phyloP scores from a whole-genome alignment of 2,329 filamentous ascomycete species.

The Sporothrix inflata region DNA sequence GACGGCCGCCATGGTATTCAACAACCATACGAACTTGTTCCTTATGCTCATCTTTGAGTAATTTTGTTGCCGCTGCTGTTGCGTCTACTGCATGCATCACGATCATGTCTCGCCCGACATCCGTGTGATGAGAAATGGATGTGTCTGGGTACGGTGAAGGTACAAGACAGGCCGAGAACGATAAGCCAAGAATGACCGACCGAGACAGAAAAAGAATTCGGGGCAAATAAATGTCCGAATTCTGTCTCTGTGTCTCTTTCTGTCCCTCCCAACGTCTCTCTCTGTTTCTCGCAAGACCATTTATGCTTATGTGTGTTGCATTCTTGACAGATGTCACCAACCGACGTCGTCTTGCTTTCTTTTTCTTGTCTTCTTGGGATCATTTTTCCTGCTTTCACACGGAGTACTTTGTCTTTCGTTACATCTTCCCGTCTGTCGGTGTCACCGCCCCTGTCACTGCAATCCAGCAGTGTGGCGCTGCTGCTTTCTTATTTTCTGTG shows the following conservation, averaged over 20 bases:
- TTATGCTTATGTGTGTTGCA: not conserved
- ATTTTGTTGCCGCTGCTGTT: not conserved
- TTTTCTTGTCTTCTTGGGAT: not conserved
- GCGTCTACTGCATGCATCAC: not conserved
- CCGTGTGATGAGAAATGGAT: not conserved
- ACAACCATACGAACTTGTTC: not conserved
- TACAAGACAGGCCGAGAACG: no score
- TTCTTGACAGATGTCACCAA: not conserved
- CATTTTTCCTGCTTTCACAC: not conserved
- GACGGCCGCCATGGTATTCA: no score
- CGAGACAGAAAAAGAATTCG: not conserved
- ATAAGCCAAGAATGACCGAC: no score
- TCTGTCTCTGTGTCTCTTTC: not conserved
- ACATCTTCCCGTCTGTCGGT: not conserved
- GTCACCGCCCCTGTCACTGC: conserved; percentile 4
- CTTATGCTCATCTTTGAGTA: not conserved
- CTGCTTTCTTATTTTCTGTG: conserved; percentile 5
- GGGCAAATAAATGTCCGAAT: not conserved
- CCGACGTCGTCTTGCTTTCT: not conserved
- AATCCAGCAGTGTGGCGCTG: conserved; percentile 3
- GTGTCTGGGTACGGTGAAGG: not conserved
- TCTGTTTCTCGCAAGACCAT: not conserved
- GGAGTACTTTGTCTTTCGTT: no score
- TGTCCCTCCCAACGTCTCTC: not conserved
- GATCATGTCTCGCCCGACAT: not conserved